Evolutionary conservation across 495 filamentous ascomycete species (phyloP), one percentile per base, ranked within the genome.

Genomic region (Hyaloscypha bicolor): DNA sequence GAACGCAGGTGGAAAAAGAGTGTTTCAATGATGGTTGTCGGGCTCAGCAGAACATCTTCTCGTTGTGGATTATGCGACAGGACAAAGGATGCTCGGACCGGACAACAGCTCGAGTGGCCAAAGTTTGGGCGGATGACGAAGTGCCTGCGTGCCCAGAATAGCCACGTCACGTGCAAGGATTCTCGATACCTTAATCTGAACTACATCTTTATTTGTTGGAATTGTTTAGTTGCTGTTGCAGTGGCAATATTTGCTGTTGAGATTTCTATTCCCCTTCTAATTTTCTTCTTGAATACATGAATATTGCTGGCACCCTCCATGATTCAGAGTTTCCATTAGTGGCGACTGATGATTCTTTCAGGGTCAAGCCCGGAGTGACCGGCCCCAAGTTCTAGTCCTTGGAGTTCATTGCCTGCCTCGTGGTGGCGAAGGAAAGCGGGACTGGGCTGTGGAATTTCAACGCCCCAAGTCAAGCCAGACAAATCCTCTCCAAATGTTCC

Each of bases 11-110:
- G 33, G 14, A 21, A 57, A 66, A 60, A 62, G 42, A 58, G 62
- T 68, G 61, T 65, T 68, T 71, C 58, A 68, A 71, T 71, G 42
- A 48, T 48, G 31, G 62, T n/a, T 31, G 59, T 68, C 61, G 14
- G 31, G 62, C 39, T 65, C 67, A 52, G 59, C 65, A 68, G 68
- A 65, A 62, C 19, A 64, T 48, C 22, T 68, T 35, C 8, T 67
- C 55, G 48, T 51, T 62, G 48, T 55, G 31, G 57, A 9, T 64
- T 62, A 55, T 69, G 67, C 67, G 62, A 65, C 30, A 35, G 42
- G 45, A 30, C 35, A 25, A n/a, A 48, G 11, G 62, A 65, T 52
- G 67, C 58, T 62, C 62, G 51, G 62, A 56, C 30, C 42, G 14
- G 42, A 31, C 37, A 19, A 48, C 42, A 48, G 42, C 42, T 48